phyloP scores from a whole-genome alignment of 2,329 filamentous ascomycete species.

The Penicillium frequentans region DNA sequence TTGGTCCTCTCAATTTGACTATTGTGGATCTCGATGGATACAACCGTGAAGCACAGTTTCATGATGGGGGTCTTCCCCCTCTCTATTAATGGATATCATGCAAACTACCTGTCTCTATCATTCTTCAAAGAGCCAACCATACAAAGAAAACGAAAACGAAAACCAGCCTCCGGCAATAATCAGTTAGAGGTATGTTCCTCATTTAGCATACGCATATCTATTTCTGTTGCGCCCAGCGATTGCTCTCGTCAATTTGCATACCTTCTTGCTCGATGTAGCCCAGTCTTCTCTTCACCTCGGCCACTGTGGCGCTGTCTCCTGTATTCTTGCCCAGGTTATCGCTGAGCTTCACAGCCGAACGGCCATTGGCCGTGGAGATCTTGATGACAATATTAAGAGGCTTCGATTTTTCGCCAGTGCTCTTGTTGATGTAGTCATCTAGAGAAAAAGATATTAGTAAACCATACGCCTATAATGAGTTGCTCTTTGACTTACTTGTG shows the following conservation, averaged over 20 bases:
- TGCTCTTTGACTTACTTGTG: constrained; percentile 61
- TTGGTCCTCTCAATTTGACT: not conserved
- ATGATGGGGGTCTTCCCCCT: not conserved
- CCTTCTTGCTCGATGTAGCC: constrained; percentile 86
- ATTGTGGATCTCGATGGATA: not conserved
- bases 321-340: constrained; percentile 95
- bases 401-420: constrained; percentile 76
- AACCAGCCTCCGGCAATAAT: not conserved
- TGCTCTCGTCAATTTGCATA: constrained; percentile 79
- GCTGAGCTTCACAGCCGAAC: constrained; percentile 86
- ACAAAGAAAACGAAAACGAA: not conserved
- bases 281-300: constrained; percentile 78
- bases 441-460: constrained; percentile 1
- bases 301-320: constrained; percentile 75
- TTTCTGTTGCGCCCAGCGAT: constrained; percentile 65
- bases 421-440: constrained; percentile 77
- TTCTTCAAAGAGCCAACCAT: not conserved
- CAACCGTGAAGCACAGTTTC: not conserved
- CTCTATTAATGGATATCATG: constrained; percentile 16
- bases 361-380: constrained; percentile 78
- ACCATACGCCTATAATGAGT: not conserved
- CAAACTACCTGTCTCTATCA: not conserved
- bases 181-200: not conserved
- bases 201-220: not conserved
- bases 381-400: constrained; percentile 99